A percentile compares a stretch with the other conserved stretches of the same genome.
phyloP scores from a whole-genome alignment of 305 asterid genomes.

The Fraxinus angustifolia region DNA sequence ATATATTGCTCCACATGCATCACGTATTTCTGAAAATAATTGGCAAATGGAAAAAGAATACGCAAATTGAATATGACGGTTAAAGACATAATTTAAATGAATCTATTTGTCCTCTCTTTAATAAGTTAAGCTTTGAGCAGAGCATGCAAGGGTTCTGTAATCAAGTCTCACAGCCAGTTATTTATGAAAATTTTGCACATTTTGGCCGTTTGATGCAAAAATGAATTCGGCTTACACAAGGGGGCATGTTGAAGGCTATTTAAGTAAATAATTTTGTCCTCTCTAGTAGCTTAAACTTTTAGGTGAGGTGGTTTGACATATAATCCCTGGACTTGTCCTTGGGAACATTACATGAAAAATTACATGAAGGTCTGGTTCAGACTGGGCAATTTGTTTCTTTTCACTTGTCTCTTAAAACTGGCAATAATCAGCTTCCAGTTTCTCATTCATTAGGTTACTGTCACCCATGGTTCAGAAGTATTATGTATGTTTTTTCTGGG shows the following conservation, averaged over 20 bases:
- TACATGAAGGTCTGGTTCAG: not conserved
- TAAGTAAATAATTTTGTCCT: not conserved
- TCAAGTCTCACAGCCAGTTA: not conserved
- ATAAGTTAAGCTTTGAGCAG: not conserved
- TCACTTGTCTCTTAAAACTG: not conserved
- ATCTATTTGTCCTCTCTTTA: not conserved
- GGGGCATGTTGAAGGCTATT: not conserved
- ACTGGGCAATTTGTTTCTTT: not conserved
- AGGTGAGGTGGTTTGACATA: not conserved
- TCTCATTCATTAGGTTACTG: not conserved
- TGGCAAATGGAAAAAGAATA: not conserved
- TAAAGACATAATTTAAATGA: not conserved
- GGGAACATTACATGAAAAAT: not conserved
- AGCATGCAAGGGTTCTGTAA: not conserved
- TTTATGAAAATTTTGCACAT: too few relatives aligned
- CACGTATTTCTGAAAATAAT: not conserved
- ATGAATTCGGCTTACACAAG: not conserved
- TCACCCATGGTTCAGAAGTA: not conserved
- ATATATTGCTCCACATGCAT: not conserved
- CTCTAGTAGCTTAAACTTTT: not conserved
- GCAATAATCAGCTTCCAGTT: not conserved
- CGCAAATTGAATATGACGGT: not conserved
- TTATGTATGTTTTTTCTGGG: not conserved
- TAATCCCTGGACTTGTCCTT: not conserved
- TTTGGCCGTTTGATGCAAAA: not conserved